These are phyloP conservation scores for Leccinum colubrinum DNA, from an alignment of 1,284 basidiomycete species.

Conservation along the genomic window DNA sequence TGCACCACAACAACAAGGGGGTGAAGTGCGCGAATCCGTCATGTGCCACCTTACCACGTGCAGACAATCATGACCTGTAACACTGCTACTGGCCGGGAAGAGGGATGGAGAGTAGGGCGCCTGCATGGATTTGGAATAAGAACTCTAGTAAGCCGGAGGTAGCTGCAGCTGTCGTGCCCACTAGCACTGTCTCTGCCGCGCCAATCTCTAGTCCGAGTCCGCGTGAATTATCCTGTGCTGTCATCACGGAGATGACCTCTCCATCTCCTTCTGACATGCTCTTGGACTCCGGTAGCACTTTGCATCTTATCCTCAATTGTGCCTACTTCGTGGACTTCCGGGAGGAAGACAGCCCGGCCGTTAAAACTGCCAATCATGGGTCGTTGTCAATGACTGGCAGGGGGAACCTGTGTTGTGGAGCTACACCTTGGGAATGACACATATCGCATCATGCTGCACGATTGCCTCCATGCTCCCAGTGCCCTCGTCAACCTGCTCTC, in stretches of 20 bases:
- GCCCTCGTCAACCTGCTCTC: not conserved
- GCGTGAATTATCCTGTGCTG: not conserved
- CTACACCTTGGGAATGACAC: not conserved
- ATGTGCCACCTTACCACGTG: no score
- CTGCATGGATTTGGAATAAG: not conserved
- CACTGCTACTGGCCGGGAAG: not conserved
- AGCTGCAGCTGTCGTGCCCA: no score
- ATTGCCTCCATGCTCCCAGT: not conserved
- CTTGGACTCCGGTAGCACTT: not conserved
- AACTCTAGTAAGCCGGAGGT: not conserved
- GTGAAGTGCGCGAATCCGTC: not conserved
- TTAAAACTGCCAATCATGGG: not conserved
- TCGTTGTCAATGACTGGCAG: not conserved
- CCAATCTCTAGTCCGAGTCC: not conserved
- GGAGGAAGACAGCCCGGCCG: not conserved
- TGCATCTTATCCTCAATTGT: not conserved
- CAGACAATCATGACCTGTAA: not conserved
- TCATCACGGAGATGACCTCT: not conserved
- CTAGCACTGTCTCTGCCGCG: no score
- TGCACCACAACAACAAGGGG: not conserved
- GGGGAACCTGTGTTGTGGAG: not conserved
- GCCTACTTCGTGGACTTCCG: not conserved
- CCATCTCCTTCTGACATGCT: not conserved
- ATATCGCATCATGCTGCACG: not conserved
- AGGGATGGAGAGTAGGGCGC: not conserved